A percentile compares a stretch with the other conserved stretches of the same genome.
Conservation (phyloP, 495 filamentous ascomycete genomes). For the Jackrogersella minutella region DNA sequence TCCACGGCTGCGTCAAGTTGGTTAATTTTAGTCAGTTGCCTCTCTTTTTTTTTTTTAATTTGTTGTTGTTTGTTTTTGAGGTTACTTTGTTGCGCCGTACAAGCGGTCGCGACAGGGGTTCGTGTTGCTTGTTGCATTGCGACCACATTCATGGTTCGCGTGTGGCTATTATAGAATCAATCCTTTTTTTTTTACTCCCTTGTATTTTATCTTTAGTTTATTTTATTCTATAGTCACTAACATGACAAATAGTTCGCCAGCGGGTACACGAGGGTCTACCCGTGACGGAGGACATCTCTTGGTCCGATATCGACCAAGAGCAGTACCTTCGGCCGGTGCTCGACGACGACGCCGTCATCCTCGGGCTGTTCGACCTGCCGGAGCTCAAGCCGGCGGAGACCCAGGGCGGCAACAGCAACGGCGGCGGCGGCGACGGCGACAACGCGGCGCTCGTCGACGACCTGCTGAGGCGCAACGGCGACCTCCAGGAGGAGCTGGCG, state of each 20-base stretch:
- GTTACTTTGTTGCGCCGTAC: neutral
- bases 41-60: neutral
- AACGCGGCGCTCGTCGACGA: constrained; percentile 53
- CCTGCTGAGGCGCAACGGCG: constrained; percentile 63
- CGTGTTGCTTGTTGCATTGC: too few species aligned
- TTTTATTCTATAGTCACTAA: constrained; percentile 17
- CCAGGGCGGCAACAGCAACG: constrained; percentile 49
- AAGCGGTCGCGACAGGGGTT: neutral
- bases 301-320: constrained; percentile 72
- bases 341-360: constrained; percentile 89
- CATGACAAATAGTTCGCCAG: constrained; percentile 47
- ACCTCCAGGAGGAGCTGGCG: constrained; percentile 74
- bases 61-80: neutral
- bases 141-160: neutral
- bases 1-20: constrained; percentile 81
- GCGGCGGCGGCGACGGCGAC: constrained; percentile 50
- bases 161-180: neutral
- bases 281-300: constrained; percentile 63
- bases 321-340: constrained; percentile 80
- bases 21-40: constrained; percentile 76
- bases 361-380: constrained; percentile 80
- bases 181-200: neutral
- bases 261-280: constrained; percentile 55
- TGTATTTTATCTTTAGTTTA: neutral
- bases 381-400: constrained; percentile 43